Evolutionary conservation across 1,139 yeast species (phyloP), one percentile per base, ranked within the genome.

Genomic region (Blastobotrys buckinghamii): DNA sequence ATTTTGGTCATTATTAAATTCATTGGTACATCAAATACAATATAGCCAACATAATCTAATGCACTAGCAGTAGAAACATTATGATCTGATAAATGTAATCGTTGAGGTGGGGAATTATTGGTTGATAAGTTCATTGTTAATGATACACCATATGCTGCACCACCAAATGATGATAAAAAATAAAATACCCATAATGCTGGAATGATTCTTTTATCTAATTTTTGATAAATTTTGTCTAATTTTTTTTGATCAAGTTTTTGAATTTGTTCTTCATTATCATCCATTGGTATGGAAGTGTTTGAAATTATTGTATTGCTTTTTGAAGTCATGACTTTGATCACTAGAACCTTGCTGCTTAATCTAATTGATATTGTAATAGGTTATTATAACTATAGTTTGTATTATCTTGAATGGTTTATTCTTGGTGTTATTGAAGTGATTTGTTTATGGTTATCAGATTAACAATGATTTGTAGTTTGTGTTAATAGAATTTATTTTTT

Each of bases 1-100:
- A 86, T 77, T 52, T 74, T 73, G n/a, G 95, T 86, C 95, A 87
- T 86, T 47, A 80, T 67, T 60, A 87, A 73, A 66, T 87, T 87
- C 92, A 86, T 85, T 22, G 96, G 96, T 32, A 86, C 81, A 65
- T 87, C 96, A 61, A 87, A 87, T 43, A 87, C 70, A 56, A 87
- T 86, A 64, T 78, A 84, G 4, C 92, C 95, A 29, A 87, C 95
- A 58, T 81, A 86, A 70, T 84, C 83, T 44, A 87, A 72, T 0
- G 96, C 95, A 24, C 85, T 80, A 2, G 95, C 95, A 1, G 84
- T 78, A 1, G 94, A 79, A 1, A 78, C 75, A 54, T 84, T 78
- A 48, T 82, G 77, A 1, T 80, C 36, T 1, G 75, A 71, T 48
- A 85, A 70, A 1, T 70, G 56, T 41, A 87, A 72, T 13, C 78